phyloP scores from a whole-genome alignment of 345 rosid species.

The Populus davidiana region DNA sequence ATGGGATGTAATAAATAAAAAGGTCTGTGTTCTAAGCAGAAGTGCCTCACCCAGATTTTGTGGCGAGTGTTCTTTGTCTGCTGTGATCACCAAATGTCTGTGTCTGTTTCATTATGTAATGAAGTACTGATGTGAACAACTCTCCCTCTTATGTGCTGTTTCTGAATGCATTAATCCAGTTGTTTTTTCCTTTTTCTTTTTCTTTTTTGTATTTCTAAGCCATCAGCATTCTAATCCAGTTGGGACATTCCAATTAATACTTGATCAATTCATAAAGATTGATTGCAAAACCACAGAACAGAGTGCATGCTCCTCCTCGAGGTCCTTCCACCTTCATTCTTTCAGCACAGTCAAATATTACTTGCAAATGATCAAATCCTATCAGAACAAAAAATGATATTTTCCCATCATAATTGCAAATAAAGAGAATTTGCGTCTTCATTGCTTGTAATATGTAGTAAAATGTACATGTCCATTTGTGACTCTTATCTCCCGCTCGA shows the following conservation, averaged over 20 bases:
- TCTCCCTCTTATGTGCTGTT: not conserved
- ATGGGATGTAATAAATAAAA: constrained; percentile 15
- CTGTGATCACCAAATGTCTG: not conserved
- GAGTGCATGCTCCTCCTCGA: not conserved
- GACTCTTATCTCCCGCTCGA: not conserved
- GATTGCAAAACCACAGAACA: not conserved
- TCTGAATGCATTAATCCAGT: not conserved
- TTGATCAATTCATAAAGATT: not conserved
- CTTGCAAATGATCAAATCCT: not conserved
- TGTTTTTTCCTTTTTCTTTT: not conserved
- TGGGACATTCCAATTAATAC: not conserved
- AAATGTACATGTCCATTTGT: not conserved
- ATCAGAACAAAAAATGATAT: not conserved
- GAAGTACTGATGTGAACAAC: constrained; percentile 2
- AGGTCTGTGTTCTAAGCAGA: constrained; percentile 6
- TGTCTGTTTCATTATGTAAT: constrained; percentile 1
- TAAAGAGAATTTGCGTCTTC: not conserved
- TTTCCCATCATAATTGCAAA: not conserved
- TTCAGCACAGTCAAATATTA: not conserved
- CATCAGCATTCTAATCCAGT: not conserved
- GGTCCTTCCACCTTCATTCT: not conserved
- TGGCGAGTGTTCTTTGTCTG: not conserved
- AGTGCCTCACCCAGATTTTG: not conserved
- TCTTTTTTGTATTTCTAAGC: not conserved
- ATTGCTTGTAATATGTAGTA: not conserved